Evolutionary conservation across 192 early-diverging fungal genomes (phyloP), one percentile per base, ranked within the genome.

Genomic region (Irineochytrium annulatum): DNA sequence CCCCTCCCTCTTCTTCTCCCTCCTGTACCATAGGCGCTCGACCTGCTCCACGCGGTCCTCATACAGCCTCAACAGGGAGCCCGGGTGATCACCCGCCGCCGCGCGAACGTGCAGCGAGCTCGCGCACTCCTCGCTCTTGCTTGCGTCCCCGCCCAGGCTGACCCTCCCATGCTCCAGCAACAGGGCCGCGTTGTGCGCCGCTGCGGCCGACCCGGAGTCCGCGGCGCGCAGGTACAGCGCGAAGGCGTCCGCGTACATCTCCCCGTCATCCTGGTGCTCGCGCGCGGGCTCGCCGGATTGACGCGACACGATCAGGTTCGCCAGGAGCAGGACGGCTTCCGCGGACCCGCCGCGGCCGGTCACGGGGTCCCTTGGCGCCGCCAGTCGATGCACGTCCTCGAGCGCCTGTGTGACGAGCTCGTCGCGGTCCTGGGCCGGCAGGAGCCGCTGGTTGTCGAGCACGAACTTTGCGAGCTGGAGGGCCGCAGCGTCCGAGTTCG

Each of bases 201-300:
- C 46, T 6, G 46, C 46, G 46, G 46, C 11, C 17, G 17, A 22
- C 22, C 46, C 46, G 11, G 17, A 14, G 24, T 49, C 46, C 17
- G 26, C 46, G 46, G 46, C 46, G 13, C 46, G 11, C 17, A 49
- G 46, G 46, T 49, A 49, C 46, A 49, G 8, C 13, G 46, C 46
- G 26, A 49, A 49, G 11, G 46, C 46, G 17, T 22, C 5, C 6
- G 46, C 11, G 46, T 20, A 49, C 6, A 22, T 49, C 17, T 14
- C 17, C 8, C 6, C 24, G 37, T 13, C 8, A 24, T 14, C 46
- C 5, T 8, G 13, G 6, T 14, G 24, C 6, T 8, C 11, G 11
- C 46, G 46, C 6, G 6, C 11, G 11, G 46, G 46, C 11, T 22
- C 46, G 46, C 46, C 46, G n/a, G n/a, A n/a, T n/a, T n/a, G n/a